phyloP scores from a whole-genome alignment of 208 protist genomes.

The Acanthamoeba divionensis region DNA sequence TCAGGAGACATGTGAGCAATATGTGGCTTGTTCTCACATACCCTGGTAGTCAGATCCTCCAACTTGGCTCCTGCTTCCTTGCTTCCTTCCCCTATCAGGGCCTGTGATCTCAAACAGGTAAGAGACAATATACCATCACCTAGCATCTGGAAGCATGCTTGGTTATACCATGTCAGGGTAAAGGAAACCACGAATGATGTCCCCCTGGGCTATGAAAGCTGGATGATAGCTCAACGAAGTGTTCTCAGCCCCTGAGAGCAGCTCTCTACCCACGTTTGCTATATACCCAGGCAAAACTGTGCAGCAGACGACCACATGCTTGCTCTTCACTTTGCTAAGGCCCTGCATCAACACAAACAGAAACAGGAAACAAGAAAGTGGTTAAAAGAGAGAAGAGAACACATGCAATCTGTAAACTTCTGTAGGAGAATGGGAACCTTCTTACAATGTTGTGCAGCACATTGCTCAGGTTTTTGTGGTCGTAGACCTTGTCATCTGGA shows the following conservation, averaged over 20 bases:
- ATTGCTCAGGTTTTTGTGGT: constrained; percentile 60
- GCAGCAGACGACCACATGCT: constrained; percentile 76
- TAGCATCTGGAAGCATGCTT: neutral
- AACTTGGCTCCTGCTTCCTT: constrained; percentile 61
- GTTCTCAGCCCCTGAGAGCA: constrained; percentile 61
- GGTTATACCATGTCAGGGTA: constrained; percentile 67
- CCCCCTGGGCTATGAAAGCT: constrained; percentile 78
- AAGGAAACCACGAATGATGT: constrained; percentile 64
- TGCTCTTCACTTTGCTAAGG: constrained; percentile 62
- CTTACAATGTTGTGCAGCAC: constrained; percentile 36
- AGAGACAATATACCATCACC: neutral
- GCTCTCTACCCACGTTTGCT: neutral
- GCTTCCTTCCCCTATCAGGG: constrained; percentile 74
- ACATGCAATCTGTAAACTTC: neutral
- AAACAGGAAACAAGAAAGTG: too few species aligned
- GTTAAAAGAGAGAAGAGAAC: too few species aligned
- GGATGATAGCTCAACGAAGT: constrained; percentile 72
- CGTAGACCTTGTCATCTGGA: constrained; percentile 63
- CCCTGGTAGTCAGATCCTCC: constrained; percentile 59
- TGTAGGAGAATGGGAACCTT: neutral
- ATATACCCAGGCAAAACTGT: constrained; percentile 76
- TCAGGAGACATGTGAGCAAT: constrained; percentile 54
- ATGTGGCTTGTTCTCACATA: constrained; percentile 55
- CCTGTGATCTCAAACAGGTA: neutral
- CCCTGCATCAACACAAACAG: neutral